phyloP scores from a whole-genome alignment of 805 yeast genomes.

The Barnettozyma siamensis region DNA sequence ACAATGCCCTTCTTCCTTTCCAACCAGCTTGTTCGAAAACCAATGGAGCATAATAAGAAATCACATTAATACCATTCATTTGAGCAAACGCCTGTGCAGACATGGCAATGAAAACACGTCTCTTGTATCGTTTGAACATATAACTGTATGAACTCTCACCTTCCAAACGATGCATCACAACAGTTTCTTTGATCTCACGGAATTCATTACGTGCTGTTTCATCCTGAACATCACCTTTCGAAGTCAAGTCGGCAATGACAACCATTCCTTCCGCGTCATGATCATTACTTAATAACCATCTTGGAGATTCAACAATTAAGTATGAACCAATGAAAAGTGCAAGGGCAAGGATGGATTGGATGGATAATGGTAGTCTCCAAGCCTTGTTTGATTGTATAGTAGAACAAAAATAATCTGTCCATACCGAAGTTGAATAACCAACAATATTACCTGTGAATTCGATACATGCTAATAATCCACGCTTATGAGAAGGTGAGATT shows the following conservation, averaged over 20 bases:
- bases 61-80: conserved; percentile 87
- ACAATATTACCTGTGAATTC: conserved; percentile 83
- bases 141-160: conserved; percentile 72
- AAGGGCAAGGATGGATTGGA: conserved; percentile 71
- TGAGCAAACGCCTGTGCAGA: conserved; percentile 91
- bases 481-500: conserved; percentile 78
- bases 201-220: conserved; percentile 67
- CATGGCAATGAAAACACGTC: conserved; percentile 81
- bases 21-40: conserved; percentile 96
- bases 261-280: conserved; percentile 75
- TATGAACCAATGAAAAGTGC: conserved; percentile 68
- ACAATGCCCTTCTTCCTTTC: conserved; percentile 79
- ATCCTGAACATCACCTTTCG: conserved; percentile 69
- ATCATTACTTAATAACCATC: conserved; percentile 85
- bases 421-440: conserved; percentile 78
- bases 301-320: conserved; percentile 79
- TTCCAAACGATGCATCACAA: conserved; percentile 68
- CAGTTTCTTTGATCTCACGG: conserved; percentile 75
- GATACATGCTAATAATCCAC: conserved; percentile 81
- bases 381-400: conserved; percentile 53
- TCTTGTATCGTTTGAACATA: conserved; percentile 70
- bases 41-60: conserved; percentile 88
- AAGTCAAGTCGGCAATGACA: conserved; percentile 77
- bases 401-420: conserved; percentile 80
- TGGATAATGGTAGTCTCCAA: conserved; percentile 75